Base-by-base conservation (phyloP, 2,329 filamentous ascomycete genomes). In the Chalara sp. region DNA sequence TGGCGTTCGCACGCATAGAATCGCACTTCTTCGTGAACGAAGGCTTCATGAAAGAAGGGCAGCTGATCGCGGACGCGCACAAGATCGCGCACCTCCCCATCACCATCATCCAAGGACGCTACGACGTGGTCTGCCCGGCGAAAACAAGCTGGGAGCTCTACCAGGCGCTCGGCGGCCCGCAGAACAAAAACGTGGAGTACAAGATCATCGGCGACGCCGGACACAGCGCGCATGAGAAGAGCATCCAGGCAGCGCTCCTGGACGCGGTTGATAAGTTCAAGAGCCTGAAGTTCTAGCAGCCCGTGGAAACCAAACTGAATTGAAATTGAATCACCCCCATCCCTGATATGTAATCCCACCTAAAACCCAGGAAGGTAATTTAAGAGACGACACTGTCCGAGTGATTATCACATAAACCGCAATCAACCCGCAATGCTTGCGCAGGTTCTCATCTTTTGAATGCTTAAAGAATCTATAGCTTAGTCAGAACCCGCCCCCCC, bases 91-190 rank as follows among this genome's bases (percentile, higher is more conserved):
- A 63, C 49, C 49, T 65, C 4, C 59, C 63, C 4, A 65, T 60
- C 11, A 56, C 64, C 7, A 72, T 75, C 39, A 64, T 74, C 11
- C 71, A 75, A 53, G 72, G 72, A 1, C 64, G 72, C n/a, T 72
- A 73, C 47, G 72, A 74, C 58, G 58, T 74, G 11, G 67, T 74
- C 4, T 73, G 71, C 53, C 70, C 72, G 5, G 65, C 70, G 3
- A 65, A 67, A 50, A 70, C 68, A 13, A 69, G 68, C 13, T 74
- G 69, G 68, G 67, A 69, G 8, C 50, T 74, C 37, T 68, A 72
- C 47, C 65, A 72, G 50, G 65, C 65, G 5, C 64, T 69, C 49
- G 63, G 62, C 35, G 63, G 63, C 21, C 41, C 51, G 41, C 39
- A 47, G 13, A 60, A 60, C 47, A 35, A 7, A 11, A 58, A 58